Base-by-base conservation (phyloP, 2,329 filamentous ascomycete species). In the Bipolaris sorokiniana region DNA sequence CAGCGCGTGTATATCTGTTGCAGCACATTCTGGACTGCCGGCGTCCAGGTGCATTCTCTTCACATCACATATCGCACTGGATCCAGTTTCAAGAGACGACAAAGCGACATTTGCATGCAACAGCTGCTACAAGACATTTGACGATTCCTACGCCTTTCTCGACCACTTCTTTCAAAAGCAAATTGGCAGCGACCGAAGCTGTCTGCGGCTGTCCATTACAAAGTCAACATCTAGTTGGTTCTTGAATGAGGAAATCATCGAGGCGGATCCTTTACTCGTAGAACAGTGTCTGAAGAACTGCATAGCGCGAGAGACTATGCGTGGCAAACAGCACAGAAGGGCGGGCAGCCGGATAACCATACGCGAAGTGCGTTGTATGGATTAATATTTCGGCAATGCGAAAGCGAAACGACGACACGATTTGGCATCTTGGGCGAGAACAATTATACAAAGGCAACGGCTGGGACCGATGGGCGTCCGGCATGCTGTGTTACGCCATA, bases 131-230 rank as follows among this genome's bases (percentile, higher is more conserved):
- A 76, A 76, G 50, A 68, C 61, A 1, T 74, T 75, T 16, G 62
- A 69, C 22, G 71, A 74, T 31, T 73, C 71, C 10, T 76, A 75
- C 54, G 71, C 68, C 15, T 76, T 74, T 55, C 64, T 76, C 2
- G 73, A 76, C 23, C 73, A 76, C 38, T 56, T 69, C 3, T 75
- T 73, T 48, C 73, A 75, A 54, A 73, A 70, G 50, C 68, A 74
- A 36, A 70, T 70, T 36, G 69, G 71, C 5, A 73, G 69, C 42
- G 71, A 73, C 7, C 48, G 63, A 7, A 74, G 70, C 45, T 76
- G 73, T 48, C 53, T 70, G 44, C 62, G 63, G 23, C 31, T 54
- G 20, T 58, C 55, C 0, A 20, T 49, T 5, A 20, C 41, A 5
- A 48, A 65, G 28, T 66, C 64, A 51, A 70, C 59, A 44, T 61